Conservation (phyloP, 2,329 filamentous ascomycete genomes). For the Trichoderma koningiopsis region DNA sequence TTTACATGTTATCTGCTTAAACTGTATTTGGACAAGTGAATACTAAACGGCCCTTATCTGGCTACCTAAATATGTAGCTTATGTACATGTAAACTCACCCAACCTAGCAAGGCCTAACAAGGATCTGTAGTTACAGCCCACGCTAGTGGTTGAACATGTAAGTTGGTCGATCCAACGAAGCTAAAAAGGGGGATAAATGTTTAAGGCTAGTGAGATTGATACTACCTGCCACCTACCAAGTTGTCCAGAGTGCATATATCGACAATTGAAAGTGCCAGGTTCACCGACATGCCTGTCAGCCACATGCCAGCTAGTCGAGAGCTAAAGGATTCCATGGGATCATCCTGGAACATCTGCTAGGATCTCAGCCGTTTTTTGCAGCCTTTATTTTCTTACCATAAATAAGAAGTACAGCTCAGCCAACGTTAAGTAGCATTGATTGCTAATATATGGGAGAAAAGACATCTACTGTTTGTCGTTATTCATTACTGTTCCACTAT, state of each 20-base stretch:
- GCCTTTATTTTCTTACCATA: background rate
- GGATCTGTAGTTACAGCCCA: no score
- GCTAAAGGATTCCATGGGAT: background rate
- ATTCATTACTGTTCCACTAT: background rate
- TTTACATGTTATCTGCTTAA: no score
- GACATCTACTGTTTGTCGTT: background rate
- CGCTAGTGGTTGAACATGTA: no score
- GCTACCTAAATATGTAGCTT: no score
- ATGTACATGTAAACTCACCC: no score
- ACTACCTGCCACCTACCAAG: background rate
- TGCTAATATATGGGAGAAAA: background rate
- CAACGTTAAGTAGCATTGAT: background rate
- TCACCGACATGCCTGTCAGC: background rate
- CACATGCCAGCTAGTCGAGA: background rate
- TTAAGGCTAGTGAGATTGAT: background rate
- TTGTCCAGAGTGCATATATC: background rate
- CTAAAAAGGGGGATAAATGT: background rate
- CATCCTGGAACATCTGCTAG: background rate
- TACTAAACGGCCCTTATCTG: no score
- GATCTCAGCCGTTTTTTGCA: background rate
- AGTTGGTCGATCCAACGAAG: background rate
- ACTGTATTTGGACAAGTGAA: no score
- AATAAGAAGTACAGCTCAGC: constrained; percentile 4
- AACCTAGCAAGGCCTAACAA: no score
- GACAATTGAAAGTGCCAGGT: background rate